Percentiles rank a stretch among this genome's conserved stretches.
These are phyloP conservation scores for Luffa acutangula DNA, from an alignment of 306 rosid species.

Conservation along the genomic window DNA sequence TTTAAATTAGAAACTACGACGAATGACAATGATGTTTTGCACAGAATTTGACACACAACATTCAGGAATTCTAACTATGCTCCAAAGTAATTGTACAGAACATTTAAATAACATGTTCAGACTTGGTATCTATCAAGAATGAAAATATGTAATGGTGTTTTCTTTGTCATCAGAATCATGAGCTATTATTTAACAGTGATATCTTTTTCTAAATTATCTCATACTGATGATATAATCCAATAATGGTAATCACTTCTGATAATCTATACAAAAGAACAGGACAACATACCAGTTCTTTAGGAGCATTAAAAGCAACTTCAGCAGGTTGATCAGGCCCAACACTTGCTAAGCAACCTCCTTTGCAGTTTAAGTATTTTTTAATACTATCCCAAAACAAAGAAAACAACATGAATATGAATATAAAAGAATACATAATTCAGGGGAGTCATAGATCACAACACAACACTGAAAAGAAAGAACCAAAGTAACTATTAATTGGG, in stretches of 20 bases:
- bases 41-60: too few relatives aligned
- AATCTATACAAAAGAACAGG: neutral
- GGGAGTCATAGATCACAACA: neutral
- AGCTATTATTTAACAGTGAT: neutral
- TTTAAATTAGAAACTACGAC: too few relatives aligned
- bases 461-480: neutral
- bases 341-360: slow-evolving; percentile 83
- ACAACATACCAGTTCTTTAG: slow-evolving; percentile 60
- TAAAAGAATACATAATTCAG: neutral
- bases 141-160: too few relatives aligned
- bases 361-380: slow-evolving; percentile 83
- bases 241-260: neutral
- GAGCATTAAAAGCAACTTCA: slow-evolving; percentile 82
- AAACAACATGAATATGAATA: neutral
- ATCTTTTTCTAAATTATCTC: neutral
- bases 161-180: too few relatives aligned
- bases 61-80: too few relatives aligned
- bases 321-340: slow-evolving; percentile 93
- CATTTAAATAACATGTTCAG: too few relatives aligned
- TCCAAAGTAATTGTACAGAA: too few relatives aligned
- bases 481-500: neutral
- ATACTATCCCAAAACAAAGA: slow-evolving; percentile 39
- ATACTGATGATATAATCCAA: neutral
- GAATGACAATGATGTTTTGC: too few relatives aligned
- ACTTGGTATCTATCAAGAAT: too few relatives aligned